Evolutionary conservation across 2,329 filamentous ascomycete species (phyloP).

Genomic region (Chalaropsis thielavioides): DNA sequence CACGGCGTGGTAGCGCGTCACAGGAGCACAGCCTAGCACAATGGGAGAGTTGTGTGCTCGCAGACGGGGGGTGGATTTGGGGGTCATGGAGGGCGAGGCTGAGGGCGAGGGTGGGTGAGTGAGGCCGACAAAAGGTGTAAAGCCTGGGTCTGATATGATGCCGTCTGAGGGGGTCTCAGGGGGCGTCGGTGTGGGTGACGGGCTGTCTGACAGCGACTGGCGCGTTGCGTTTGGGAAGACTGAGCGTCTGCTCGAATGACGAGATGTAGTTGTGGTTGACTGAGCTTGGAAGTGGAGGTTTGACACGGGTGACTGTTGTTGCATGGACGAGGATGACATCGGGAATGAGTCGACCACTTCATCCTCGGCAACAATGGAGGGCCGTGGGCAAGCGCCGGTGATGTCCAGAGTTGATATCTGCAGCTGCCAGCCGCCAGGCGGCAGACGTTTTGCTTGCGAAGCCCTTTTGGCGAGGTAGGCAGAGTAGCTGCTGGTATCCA

Average conservation of each 20-base stretch:
- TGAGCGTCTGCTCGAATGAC: neutral
- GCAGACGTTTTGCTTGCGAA: conserved; percentile 6
- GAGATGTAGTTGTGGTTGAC: neutral
- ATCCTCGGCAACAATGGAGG: conserved; percentile 12
- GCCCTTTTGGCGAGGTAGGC: neutral
- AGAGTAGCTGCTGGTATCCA: neutral
- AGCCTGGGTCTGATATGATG: neutral
- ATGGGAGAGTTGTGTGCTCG: conserved; percentile 5
- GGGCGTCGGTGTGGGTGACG: neutral
- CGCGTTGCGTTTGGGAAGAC: neutral
- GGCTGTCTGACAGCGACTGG: neutral
- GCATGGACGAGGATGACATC: neutral
- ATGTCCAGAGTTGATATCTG: conserved; percentile 16
- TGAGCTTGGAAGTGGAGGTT: neutral
- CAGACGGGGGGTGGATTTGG: neutral
- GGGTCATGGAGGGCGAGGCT: neutral
- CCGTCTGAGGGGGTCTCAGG: neutral
- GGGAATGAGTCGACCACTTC: conserved; percentile 7
- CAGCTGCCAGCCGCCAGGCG: conserved; percentile 13
- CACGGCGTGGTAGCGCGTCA: conserved; percentile 4
- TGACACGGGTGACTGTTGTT: neutral
- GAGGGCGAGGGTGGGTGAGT: neutral
- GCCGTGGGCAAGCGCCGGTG: conserved; percentile 12
- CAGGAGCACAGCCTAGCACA: neutral
- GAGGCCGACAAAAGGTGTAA: neutral